Evolutionary conservation across 1,139 yeast genomes (phyloP).

Genomic region (Saccharomyces hybrid): DNA sequence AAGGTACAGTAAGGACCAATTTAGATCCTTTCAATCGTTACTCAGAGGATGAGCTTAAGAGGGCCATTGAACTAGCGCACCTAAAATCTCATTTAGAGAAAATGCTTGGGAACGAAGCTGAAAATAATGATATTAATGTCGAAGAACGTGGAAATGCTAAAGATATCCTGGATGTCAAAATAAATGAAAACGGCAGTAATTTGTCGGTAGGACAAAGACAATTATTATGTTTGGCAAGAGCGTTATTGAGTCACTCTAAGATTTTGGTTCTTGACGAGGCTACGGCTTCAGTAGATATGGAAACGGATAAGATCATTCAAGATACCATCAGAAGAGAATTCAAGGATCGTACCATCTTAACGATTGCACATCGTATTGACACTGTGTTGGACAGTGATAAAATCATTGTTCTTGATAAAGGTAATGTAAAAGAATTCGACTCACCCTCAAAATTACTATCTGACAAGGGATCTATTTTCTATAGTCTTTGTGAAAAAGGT

Average conservation of each 20-base stretch:
- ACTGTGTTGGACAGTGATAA: slow-evolving; percentile 75
- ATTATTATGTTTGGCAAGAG: slow-evolving; percentile 67
- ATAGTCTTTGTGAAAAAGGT: slow-evolving; percentile 45
- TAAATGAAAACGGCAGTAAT: slow-evolving; percentile 66
- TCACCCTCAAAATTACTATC: slow-evolving; percentile 46
- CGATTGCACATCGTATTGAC: slow-evolving; percentile 77
- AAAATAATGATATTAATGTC: slow-evolving; percentile 18
- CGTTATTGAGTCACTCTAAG: slow-evolving; percentile 53
- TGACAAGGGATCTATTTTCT: slow-evolving; percentile 42
- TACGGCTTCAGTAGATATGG: slow-evolving; percentile 77
- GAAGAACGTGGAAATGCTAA: slow-evolving; percentile 15
- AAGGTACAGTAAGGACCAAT: slow-evolving; percentile 54
- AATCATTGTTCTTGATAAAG: slow-evolving; percentile 61
- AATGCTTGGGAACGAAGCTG: slow-evolving; percentile 32
- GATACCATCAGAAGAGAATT: slow-evolving; percentile 62
- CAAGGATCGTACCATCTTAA: slow-evolving; percentile 58
- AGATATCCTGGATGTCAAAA: slow-evolving; percentile 35
- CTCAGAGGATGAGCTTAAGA: slow-evolving; percentile 49
- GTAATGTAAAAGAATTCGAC: slow-evolving; percentile 64
- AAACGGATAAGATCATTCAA: slow-evolving; percentile 69
- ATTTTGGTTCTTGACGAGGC: slow-evolving; percentile 74
- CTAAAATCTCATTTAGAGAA: slow-evolving; percentile 41
- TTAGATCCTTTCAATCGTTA: slow-evolving; percentile 51
- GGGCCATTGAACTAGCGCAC: slow-evolving; percentile 46
- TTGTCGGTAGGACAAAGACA: slow-evolving; percentile 75